Conservation (phyloP, 179 eudicot species). For the Nepenthes alata region DNA sequence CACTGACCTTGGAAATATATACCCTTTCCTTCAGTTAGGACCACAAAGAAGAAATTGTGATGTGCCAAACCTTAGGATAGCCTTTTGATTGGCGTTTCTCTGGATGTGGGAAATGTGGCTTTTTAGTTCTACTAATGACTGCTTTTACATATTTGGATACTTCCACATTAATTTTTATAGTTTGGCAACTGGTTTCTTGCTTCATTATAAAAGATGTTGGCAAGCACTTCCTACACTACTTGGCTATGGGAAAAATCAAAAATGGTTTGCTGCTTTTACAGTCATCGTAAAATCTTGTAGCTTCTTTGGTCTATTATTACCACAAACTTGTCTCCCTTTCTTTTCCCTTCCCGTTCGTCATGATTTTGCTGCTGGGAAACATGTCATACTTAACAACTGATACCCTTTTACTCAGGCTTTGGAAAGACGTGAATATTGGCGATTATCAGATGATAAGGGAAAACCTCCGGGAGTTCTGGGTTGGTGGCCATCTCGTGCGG, state of each 20-base stretch:
- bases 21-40: background rate
- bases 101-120: too few relatives aligned
- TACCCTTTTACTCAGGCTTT: conserved; percentile 35
- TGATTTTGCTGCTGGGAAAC: background rate
- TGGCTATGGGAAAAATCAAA: too few relatives aligned
- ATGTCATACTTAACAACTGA: conserved; percentile 2
- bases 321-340: background rate
- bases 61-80: too few relatives aligned
- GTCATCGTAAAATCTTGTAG: background rate
- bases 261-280: too few relatives aligned
- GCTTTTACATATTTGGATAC: too few relatives aligned
- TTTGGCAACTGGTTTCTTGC: background rate
- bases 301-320: background rate
- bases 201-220: background rate
- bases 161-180: background rate
- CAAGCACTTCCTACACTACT: too few relatives aligned
- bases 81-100: too few relatives aligned
- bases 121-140: too few relatives aligned
- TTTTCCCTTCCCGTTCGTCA: background rate
- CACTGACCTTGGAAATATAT: background rate
- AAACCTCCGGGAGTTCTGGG: conserved; percentile 98
- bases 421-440: conserved; percentile 94
- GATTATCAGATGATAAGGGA: conserved; percentile 73
- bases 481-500: conserved; percentile 99
- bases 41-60: background rate